Evolutionary conservation across 805 yeast species (phyloP), one percentile per base, ranked within the genome.

Genomic region (Sugiyamaella marilandica): DNA sequence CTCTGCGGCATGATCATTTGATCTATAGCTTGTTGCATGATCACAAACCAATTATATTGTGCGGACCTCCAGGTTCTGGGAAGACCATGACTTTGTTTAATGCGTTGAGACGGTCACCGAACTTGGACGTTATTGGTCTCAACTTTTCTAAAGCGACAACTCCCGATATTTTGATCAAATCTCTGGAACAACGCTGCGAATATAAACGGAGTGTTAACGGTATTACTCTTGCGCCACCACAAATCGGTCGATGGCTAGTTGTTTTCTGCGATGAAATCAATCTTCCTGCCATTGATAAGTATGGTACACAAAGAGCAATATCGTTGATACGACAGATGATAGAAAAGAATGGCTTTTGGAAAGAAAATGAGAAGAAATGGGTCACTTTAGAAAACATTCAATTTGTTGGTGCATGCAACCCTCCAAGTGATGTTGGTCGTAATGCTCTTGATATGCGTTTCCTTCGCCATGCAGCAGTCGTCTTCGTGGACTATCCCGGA

Each of bases 51-150:
- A 65, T 88, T 14, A 72, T 92, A 26, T 72, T 92, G 19, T 89
- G 96, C 68, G 98, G 98, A 2, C 98, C 98, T 0, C 97, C 98
- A 0, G 98, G 98, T 2, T 85, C 97, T 0, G 98, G 98, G 53
- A 92, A 92, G 65, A 91, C 98, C 0, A 91, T 92, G 98, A 82
- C 91, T 0, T 69, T 92, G 16, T 75, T 87, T 58, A 80, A 84
- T 45, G 83, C 89, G 0, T 64, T 92, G 39, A 71, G 87, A 44
- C 73, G 72, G 50, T 75, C 85, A 0, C 76, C 83, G 0, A 74
- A 77, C 13, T 72, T 81, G 54, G 85, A 82, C 18, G 70, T 89
- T 2, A 74, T 82, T 2, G 80, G 88, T 3, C 66, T 92, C 59
- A 92, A 89, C 60, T 89, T 91, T 61, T 88, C 96, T 1, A 87